Evolutionary conservation across 2,329 filamentous ascomycete genomes (phyloP).

Genomic region (Tolypocladium endophyticum): DNA sequence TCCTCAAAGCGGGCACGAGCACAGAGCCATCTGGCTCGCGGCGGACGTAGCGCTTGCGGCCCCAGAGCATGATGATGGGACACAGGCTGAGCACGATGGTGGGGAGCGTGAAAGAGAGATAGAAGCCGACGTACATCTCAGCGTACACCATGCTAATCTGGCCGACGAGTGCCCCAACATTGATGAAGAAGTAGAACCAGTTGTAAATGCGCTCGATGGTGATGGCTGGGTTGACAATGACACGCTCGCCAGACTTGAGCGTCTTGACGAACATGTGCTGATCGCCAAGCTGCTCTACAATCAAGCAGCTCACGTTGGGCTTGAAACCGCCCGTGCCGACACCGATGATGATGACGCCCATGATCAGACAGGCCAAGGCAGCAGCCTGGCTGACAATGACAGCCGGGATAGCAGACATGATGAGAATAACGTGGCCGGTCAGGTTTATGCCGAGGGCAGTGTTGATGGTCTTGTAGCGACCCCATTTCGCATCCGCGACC

Average conservation of each 20-base stretch:
- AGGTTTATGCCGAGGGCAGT: conserved; percentile 55
- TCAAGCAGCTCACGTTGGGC: conserved; percentile 62
- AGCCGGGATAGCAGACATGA: conserved; percentile 51
- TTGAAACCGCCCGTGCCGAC: conserved; percentile 74
- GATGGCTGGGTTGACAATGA: conserved; percentile 59
- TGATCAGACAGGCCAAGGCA: conserved; percentile 56
- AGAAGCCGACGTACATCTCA: conserved; percentile 68
- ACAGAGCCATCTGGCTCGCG: conserved; percentile 60
- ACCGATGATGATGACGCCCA: conserved; percentile 44
- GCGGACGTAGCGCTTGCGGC: conserved; percentile 50
- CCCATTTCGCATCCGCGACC: conserved; percentile 59
- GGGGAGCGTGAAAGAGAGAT: conserved; percentile 58
- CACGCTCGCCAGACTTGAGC: conserved; percentile 47
- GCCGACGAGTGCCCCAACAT: conserved; percentile 49
- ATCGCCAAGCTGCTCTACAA: conserved; percentile 59
- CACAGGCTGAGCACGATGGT: conserved; percentile 49
- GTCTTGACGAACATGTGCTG: conserved; percentile 46
- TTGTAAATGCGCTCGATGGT: conserved; percentile 60
- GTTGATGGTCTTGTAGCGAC: conserved; percentile 64
- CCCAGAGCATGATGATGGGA: conserved; percentile 50
- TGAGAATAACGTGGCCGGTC: conserved; percentile 55
- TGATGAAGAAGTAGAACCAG: conserved; percentile 49
- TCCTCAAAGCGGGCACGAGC: conserved; percentile 52
- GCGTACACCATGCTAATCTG: conserved; percentile 58
- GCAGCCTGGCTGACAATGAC: conserved; percentile 48